phyloP scores from a whole-genome alignment of 441 rosid species.

The Syzygium syzygioides region DNA sequence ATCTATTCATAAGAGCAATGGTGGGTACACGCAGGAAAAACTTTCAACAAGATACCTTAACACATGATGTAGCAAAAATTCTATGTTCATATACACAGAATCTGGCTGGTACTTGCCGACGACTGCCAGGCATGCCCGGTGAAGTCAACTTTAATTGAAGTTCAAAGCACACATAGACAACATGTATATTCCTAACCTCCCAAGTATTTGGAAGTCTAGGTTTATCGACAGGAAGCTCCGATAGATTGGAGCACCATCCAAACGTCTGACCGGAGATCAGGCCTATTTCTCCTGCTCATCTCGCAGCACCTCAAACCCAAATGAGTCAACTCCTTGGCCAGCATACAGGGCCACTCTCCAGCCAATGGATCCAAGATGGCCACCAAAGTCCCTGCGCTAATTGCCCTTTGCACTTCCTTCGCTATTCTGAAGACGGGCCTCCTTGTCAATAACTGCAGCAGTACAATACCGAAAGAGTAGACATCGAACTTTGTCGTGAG shows the following conservation, averaged over 20 bases:
- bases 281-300: neutral
- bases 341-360: neutral
- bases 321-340: neutral
- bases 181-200: neutral
- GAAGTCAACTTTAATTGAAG: neutral
- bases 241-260: neutral
- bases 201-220: neutral
- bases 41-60: neutral
- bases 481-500: slow-evolving; percentile 81
- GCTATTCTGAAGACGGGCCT: slow-evolving; percentile 55
- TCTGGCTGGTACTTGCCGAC: neutral
- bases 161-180: neutral
- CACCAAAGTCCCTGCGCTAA: slow-evolving; percentile 19
- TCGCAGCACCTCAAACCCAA: neutral
- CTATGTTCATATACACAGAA: neutral
- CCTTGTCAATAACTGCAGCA: slow-evolving; percentile 70
- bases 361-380: neutral
- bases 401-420: slow-evolving; percentile 64
- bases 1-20: neutral
- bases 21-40: neutral
- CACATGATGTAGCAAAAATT: neutral
- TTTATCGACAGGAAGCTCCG: neutral
- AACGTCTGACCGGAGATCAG: neutral
- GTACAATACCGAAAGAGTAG: slow-evolving; percentile 79
- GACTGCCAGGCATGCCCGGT: neutral